Percentiles rank a stretch among this genome's conserved stretches.
Conservation (phyloP, 1,284 basidiomycete species). For the Rhodotorula sp. region DNA sequence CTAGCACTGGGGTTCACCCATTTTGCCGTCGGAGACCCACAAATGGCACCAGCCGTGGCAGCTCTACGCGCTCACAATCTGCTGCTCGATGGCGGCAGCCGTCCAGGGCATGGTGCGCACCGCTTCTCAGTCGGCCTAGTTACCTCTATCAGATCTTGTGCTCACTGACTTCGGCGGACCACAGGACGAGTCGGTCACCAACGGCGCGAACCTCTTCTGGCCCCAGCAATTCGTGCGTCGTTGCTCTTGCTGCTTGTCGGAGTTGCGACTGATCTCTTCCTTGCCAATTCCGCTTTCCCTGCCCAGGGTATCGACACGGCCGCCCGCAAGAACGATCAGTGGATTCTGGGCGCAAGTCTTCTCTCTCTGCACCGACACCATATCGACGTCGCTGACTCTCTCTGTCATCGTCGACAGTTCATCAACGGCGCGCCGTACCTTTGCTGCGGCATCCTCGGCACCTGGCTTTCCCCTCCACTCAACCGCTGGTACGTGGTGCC, state of each 20-base stretch:
- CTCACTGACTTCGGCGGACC: slow-evolving; percentile 15
- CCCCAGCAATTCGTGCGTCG: neutral
- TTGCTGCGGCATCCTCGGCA: slow-evolving; percentile 47
- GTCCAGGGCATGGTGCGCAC: slow-evolving; percentile 42
- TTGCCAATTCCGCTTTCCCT: too few species aligned
- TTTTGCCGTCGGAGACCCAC: slow-evolving; percentile 5
- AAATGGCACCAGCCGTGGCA: slow-evolving; percentile 52
- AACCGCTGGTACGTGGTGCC: slow-evolving; percentile 46
- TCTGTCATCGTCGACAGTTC: too few species aligned
- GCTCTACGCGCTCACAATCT: slow-evolving; percentile 46
- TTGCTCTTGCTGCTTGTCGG: neutral
- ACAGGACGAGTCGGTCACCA: slow-evolving; percentile 48
- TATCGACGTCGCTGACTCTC: too few species aligned
- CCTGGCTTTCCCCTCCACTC: slow-evolving; percentile 51
- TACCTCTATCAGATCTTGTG: slow-evolving; percentile 37
- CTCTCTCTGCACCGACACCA: too few species aligned
- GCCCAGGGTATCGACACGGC: neutral
- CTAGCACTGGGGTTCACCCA: neutral
- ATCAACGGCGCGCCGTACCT: slow-evolving; percentile 44
- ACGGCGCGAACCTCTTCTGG: slow-evolving; percentile 46
- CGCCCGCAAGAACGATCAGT: slow-evolving; percentile 18
- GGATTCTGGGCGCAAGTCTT: slow-evolving; percentile 30
- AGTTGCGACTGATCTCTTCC: neutral
- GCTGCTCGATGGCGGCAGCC: slow-evolving; percentile 43
- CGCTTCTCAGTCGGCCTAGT: slow-evolving; percentile 12